Evolutionary conservation across 1,284 basidiomycete genomes (phyloP).

Genomic region (Boletus semigastroideus): DNA sequence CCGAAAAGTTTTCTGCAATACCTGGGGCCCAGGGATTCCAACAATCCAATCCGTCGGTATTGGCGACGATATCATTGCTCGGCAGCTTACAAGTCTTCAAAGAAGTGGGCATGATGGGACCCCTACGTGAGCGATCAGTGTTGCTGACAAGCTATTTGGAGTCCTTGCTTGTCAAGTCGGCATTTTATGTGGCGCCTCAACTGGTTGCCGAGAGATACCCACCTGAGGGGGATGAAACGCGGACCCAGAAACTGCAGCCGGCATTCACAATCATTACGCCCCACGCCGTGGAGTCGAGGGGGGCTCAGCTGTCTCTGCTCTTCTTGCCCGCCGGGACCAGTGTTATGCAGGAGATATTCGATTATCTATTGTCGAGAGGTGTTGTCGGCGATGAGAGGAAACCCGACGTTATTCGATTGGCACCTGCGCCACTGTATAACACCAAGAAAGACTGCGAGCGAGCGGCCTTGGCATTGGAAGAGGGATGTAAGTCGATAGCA

Average conservation of each 20-base stretch:
- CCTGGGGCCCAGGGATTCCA: conserved; percentile 93
- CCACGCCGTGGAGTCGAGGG: conserved; percentile 59
- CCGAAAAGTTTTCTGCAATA: conserved; percentile 78
- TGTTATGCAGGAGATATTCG: conserved; percentile 72
- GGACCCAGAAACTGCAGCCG: conserved; percentile 16
- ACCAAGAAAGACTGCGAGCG: conserved; percentile 73
- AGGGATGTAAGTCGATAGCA: conserved; percentile 40
- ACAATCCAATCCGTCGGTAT: conserved; percentile 88
- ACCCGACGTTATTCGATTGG: conserved; percentile 87
- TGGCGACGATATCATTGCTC: conserved; percentile 77
- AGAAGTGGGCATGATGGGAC: conserved; percentile 69
- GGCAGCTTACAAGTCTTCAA: conserved; percentile 83
- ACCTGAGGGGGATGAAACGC: conserved; percentile 12
- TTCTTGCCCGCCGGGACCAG: conserved; percentile 65
- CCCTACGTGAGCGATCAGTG: conserved; percentile 69
- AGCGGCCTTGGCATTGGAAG: conserved; percentile 64
- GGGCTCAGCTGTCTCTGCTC: conserved; percentile 83
- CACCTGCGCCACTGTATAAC: conserved; percentile 85
- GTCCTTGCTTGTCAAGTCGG: conserved; percentile 56
- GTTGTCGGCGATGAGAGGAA: conserved; percentile 88
- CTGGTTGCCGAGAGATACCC: conserved; percentile 39
- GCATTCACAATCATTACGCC: conserved; percentile 92
- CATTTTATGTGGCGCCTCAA: conserved; percentile 55
- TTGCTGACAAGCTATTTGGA: conserved; percentile 75
- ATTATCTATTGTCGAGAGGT: conserved; percentile 62